These are phyloP conservation scores for Dactylonectria macrodidyma DNA, from an alignment of 2,329 filamentous ascomycete genomes.

Conservation along the genomic window DNA sequence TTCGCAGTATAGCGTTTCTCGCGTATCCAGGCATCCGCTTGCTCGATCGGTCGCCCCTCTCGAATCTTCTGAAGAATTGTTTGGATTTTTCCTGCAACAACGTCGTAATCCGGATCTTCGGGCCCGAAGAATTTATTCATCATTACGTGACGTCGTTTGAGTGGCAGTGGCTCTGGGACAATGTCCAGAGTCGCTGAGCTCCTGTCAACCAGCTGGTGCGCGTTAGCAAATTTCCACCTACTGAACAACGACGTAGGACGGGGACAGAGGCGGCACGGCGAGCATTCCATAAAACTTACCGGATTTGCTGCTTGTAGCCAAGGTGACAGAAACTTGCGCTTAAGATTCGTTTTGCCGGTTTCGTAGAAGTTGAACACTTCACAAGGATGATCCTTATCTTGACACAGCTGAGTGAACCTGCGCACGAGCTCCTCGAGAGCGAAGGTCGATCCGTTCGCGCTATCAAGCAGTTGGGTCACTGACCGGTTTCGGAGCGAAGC, in stretches of 20 bases:
- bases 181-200: not conserved
- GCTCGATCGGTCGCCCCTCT: conserved; percentile 13
- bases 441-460: not conserved
- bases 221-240: not conserved
- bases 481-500: not conserved
- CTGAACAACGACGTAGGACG: not conserved
- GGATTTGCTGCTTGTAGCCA: not conserved
- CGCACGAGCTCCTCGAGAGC: conserved; percentile 5
- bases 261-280: not conserved
- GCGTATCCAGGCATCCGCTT: conserved; percentile 41
- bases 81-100: not conserved
- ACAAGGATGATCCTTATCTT: not conserved
- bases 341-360: not conserved
- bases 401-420: not conserved
- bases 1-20: conserved; percentile 39
- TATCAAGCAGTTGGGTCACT: not conserved
- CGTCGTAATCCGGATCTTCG: not conserved
- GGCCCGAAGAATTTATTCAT: conserved; percentile 9
- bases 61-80: not conserved
- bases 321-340: not conserved
- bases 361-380: conserved; percentile 7
- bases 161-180: not conserved
- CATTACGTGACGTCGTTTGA: not conserved
- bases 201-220: conserved; percentile 1
- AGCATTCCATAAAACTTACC: no score